These are phyloP conservation scores for Ophiosphaerella herpotricha DNA, from an alignment of 2,329 filamentous ascomycete genomes.

Conservation along the genomic window DNA sequence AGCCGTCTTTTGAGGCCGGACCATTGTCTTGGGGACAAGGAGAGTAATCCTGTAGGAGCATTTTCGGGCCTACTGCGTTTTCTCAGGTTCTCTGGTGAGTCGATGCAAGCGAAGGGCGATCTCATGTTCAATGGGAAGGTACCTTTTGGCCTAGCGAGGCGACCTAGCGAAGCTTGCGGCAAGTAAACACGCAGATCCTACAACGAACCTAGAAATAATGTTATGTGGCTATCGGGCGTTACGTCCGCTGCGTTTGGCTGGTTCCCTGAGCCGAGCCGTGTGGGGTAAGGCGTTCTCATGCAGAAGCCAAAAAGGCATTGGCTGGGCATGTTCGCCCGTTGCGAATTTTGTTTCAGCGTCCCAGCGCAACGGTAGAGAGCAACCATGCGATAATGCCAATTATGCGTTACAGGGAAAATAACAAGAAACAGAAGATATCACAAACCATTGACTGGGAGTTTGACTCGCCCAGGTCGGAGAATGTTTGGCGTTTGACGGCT, in stretches of 20 bases:
- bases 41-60: background rate
- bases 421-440: background rate
- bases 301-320: too few species aligned
- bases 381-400: background rate
- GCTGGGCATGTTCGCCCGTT: too few species aligned
- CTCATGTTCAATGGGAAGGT: too few species aligned
- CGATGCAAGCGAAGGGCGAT: too few species aligned
- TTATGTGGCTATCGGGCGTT: slow-evolving; percentile 2
- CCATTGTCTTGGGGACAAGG: background rate
- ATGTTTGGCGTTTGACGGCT: background rate
- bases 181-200: slow-evolving; percentile 3
- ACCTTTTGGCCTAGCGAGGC: background rate
- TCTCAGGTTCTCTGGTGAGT: background rate
- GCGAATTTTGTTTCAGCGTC: background rate
- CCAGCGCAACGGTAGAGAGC: too few species aligned
- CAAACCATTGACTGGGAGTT: background rate
- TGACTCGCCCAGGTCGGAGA: too few species aligned
- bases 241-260: background rate
- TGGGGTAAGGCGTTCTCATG: background rate
- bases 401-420: background rate
- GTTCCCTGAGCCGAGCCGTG: background rate
- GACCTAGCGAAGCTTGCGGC: background rate
- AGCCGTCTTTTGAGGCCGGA: background rate
- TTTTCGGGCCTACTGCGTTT: background rate
- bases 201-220: background rate